Base-by-base conservation (phyloP, 352 stramenopile genomes). In the Pythium apleroticum region DNA sequence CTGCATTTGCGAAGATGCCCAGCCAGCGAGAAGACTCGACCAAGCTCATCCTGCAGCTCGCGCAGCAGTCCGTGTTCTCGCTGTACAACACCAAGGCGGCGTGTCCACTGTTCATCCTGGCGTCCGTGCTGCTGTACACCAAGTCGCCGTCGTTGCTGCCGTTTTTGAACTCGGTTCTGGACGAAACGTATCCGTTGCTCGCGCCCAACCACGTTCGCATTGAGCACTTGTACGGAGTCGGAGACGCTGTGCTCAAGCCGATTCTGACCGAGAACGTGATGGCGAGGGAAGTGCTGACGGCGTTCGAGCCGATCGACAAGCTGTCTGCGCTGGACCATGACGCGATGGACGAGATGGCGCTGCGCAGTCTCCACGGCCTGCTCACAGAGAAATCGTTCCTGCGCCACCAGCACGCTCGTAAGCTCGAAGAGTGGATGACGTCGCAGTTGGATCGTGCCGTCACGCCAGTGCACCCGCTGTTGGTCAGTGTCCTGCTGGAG, bases 341-440 rank as follows among this genome's bases (percentile, higher is more conserved):
- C 30, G 63, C 76, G 4, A 69, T 86, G 45, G 50, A 69, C 10
- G 81, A 90, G 25, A 75, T 89, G 28, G 82, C 78, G 9, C 48
- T 90, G 20, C 72, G 79, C 58, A 73, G 70, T 50, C 60, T 88
- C 4, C 68, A 89, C 27, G 77, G 79, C 1, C 30, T 91, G 37
- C 66, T 91, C 22, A 77, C 76, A 20, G 82, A 91, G 24, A 86
- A 86, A 22, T 91, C 82, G 20, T 89, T 88, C 39, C 59, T 91
- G 52, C 70, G 82, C 1, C 81, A 89, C 22, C 80, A 89, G 39
- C 77, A 88, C 53, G 75, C 49, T 0, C 73, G 74, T n/a, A 72
- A 74, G 20, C 72, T 91, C 1, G 76, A 89, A 54, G 77, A 66
- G 24, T 89, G 82, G 80, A 50, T 91, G 2, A 56, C 69, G 39